Evolutionary conservation across 2,329 filamentous ascomycete species (phyloP).

Genomic region (Diaporthe velutina): DNA sequence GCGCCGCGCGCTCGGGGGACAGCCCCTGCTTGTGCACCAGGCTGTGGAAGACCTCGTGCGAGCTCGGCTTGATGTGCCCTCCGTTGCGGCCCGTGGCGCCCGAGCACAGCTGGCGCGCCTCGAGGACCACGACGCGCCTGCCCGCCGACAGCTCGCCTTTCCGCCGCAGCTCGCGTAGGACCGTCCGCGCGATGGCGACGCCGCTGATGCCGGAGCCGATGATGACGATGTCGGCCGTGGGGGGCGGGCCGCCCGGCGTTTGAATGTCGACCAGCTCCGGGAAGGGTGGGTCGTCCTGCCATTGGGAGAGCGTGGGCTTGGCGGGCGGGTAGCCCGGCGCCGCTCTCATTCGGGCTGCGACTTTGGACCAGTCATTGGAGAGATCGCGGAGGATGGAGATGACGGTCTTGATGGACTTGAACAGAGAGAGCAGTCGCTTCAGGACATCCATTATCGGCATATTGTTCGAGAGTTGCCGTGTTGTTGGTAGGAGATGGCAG

Average conservation of each 20-base stretch:
- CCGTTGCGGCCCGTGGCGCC: slow-evolving; percentile 68
- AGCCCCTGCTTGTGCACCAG: slow-evolving; percentile 46
- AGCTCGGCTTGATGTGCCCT: slow-evolving; percentile 62
- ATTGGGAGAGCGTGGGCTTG: slow-evolving; percentile 59
- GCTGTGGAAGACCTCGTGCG: slow-evolving; percentile 56
- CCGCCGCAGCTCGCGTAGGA: slow-evolving; percentile 40
- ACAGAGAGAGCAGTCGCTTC: slow-evolving; percentile 4
- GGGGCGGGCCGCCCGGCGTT: slow-evolving; percentile 41
- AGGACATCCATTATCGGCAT: slow-evolving; percentile 19
- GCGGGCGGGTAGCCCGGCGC: slow-evolving; percentile 56
- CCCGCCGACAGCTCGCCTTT: slow-evolving; percentile 42
- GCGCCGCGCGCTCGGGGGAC: slow-evolving; percentile 53
- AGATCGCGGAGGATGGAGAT: slow-evolving; percentile 35
- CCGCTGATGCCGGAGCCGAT: slow-evolving; percentile 65
- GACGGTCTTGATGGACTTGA: slow-evolving; percentile 29
- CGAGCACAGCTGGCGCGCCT: slow-evolving; percentile 62
- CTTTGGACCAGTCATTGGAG: slow-evolving; percentile 31
- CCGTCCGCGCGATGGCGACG: slow-evolving; percentile 52
- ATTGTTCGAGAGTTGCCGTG: too few species aligned
- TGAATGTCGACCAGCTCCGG: slow-evolving; percentile 54
- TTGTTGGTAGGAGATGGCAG: neutral
- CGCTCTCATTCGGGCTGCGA: slow-evolving; percentile 16
- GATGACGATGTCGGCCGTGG: slow-evolving; percentile 37
- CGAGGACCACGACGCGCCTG: slow-evolving; percentile 60
- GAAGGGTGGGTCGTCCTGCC: slow-evolving; percentile 58